Evolutionary conservation across 2,329 filamentous ascomycete genomes (phyloP).

Genomic region (Tolypocladium ovalisporum): DNA sequence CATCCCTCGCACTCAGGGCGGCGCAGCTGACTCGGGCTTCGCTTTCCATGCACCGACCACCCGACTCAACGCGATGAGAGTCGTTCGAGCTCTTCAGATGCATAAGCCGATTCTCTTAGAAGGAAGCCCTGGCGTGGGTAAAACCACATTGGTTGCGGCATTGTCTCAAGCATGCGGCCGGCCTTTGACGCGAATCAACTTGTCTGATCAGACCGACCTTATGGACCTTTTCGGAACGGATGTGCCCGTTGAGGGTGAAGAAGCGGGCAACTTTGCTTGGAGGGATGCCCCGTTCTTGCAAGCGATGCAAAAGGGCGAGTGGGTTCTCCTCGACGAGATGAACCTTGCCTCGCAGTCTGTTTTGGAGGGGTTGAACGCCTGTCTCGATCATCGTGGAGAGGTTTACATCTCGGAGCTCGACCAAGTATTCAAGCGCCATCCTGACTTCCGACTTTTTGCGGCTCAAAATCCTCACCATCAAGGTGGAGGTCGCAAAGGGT

Average conservation of each 20-base stretch:
- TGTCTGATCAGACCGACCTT: constrained; percentile 94
- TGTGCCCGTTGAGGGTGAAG: constrained; percentile 86
- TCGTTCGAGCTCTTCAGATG: constrained; percentile 79
- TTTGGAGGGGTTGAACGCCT: constrained; percentile 90
- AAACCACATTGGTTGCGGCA: constrained; percentile 85
- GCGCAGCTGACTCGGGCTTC: constrained; percentile 20
- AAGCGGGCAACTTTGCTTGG: constrained; percentile 88
- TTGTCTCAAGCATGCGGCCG: constrained; percentile 70
- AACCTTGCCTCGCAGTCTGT: constrained; percentile 96
- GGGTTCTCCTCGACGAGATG: constrained; percentile 98
- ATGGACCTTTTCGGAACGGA: constrained; percentile 98
- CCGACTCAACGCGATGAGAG: constrained; percentile 77
- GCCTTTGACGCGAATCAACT: constrained; percentile 83
- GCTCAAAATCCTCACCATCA: constrained; percentile 97
- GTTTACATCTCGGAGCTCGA: constrained; percentile 93
- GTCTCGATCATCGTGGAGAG: constrained; percentile 90
- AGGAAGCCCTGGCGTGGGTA: constrained; percentile 95
- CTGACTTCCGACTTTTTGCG: constrained; percentile 86
- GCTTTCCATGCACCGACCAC: constrained; percentile 87
- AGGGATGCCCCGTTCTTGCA: constrained; percentile 89
- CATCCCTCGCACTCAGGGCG: constrained; percentile 40
- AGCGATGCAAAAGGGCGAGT: constrained; percentile 93
- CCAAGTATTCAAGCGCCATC: constrained; percentile 83
- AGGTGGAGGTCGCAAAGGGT: constrained; percentile 85
- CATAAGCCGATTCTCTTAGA: constrained; percentile 88